Conservation (phyloP, 345 rosid species). For the Limnanthes douglasii region DNA sequence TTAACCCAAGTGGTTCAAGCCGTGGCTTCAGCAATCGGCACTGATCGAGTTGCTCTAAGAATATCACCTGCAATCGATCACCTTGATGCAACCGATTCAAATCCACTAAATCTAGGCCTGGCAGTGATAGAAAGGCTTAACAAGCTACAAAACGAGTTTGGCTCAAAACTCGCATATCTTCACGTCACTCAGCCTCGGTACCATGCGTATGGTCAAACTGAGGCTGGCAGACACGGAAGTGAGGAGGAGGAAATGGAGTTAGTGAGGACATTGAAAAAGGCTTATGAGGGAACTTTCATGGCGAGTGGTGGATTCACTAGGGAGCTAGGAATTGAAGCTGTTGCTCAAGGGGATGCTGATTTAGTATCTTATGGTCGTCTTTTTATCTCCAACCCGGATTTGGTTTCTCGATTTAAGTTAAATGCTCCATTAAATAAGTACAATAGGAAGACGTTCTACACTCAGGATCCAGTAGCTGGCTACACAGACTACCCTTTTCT, state of each 20-base stretch:
- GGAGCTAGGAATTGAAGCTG: slow-evolving; percentile 56
- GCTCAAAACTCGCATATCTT: slow-evolving; percentile 49
- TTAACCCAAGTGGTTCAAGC: slow-evolving; percentile 42
- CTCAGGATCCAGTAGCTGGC: slow-evolving; percentile 57
- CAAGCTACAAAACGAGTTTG: slow-evolving; percentile 29
- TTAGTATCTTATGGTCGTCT: slow-evolving; percentile 66
- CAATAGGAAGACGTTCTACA: slow-evolving; percentile 55
- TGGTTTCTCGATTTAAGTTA: slow-evolving; percentile 41
- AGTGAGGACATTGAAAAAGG: slow-evolving; percentile 32
- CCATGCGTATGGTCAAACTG: slow-evolving; percentile 43
- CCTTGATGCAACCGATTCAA: slow-evolving; percentile 62
- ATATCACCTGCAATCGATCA: slow-evolving; percentile 80
- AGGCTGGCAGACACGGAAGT: slow-evolving; percentile 37
- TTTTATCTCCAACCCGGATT: slow-evolving; percentile 75
- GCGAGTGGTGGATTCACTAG: slow-evolving; percentile 64
- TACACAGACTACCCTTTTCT: slow-evolving; percentile 63
- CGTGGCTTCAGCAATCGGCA: slow-evolving; percentile 37
- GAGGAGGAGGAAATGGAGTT: slow-evolving; percentile 46
- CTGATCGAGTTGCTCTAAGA: slow-evolving; percentile 44
- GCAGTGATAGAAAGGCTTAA: slow-evolving; percentile 46
- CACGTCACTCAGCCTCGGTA: slow-evolving; percentile 83
- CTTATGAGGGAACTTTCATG: slow-evolving; percentile 60
- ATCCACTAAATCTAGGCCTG: slow-evolving; percentile 56
- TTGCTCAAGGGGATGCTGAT: slow-evolving; percentile 57
- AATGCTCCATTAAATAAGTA: slow-evolving; percentile 44